phyloP scores from a whole-genome alignment of 2,329 filamentous ascomycete species.

The Paramyrothecium sp. region DNA sequence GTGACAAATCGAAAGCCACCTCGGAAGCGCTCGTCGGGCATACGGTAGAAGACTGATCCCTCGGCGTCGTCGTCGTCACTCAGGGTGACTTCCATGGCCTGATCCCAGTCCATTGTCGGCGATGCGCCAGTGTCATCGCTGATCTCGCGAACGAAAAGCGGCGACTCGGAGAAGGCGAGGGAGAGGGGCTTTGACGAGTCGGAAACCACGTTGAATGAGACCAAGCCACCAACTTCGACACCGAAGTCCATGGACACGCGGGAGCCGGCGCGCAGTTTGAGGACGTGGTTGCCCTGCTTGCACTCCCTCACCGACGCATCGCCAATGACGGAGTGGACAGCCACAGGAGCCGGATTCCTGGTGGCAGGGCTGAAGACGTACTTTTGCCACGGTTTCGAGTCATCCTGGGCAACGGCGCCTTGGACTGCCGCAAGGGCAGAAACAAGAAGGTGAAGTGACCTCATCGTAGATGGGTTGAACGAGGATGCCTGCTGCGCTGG shows the following conservation, averaged over 20 bases:
- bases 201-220: conserved; percentile 8
- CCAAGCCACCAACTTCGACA: conserved; percentile 12
- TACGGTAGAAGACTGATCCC: not conserved
- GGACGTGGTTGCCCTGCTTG: not conserved
- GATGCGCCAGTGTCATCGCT: conserved; percentile 19
- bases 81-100: conserved; percentile 17
- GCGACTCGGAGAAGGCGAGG: conserved; percentile 19
- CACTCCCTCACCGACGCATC: not conserved
- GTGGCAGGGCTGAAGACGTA: not conserved
- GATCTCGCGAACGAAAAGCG: conserved; percentile 17
- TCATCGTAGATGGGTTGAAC: not conserved
- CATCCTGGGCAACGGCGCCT: not conserved
- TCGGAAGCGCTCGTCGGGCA: conserved; percentile 25
- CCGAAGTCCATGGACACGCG: conserved; percentile 14
- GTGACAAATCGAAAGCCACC: conserved; percentile 45
- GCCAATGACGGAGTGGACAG: not conserved
- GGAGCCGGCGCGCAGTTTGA: conserved; percentile 1
- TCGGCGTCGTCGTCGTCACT: conserved; percentile 15
- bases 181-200: conserved; percentile 10
- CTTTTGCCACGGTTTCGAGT: not conserved
- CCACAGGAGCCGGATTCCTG: not conserved
- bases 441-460: not conserved
- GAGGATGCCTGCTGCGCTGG: no score
- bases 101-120: conserved; percentile 18
- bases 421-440: not conserved